Base-by-base conservation (phyloP, 2,329 filamentous ascomycete species). In the Fusarium sp. region DNA sequence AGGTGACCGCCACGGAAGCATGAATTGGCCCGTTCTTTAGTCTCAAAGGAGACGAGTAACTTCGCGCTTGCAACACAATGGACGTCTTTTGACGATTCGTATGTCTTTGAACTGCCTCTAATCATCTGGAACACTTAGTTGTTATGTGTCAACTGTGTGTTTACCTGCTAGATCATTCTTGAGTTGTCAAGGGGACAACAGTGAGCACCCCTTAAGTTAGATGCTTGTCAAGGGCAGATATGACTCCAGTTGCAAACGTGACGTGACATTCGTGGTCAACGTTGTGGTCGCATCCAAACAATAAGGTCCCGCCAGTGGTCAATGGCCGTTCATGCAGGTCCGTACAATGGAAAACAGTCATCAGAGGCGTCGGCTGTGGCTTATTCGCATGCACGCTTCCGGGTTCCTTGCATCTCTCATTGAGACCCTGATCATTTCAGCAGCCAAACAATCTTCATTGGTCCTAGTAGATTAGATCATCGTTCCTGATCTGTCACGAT, bases 321-420 rank as follows among this genome's bases (percentile, higher is more conserved):
- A 51, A 59, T 63, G 59, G 39, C 47, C 53, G 28, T 39, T 54
- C 54, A 53, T 57, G 57, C 42, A 57, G 42, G 54, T 41, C 53
- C 41, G 51, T 47, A 70, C 32, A 42, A 55, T 55, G 42, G 42
- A 30, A 28, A 55, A n/a, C 36, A 28, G 35, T 55, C 45, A 42
- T 61, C 38, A 51, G 63, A 63, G 72, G 72, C 72, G 72, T 63
- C 69, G 68, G 72, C 50, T 66, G 72, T 75, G 72, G 72, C 72
- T 74, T 73, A 48, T 55, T 44, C 41, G 44, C 50, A 66, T 74
- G 72, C 72, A 70, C 68, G 71, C 53, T 74, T 72, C 63, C 59
- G 68, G 71, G 68, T 74, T 56, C 72, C 60, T 69, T 67, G 48
- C 54, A 59, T 71, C 69, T 47, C 45, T 63, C 48, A n/a, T 20